These are phyloP conservation scores for Astrothelium subdiscretum DNA, from an alignment of 495 filamentous ascomycete species.

Conservation along the genomic window DNA sequence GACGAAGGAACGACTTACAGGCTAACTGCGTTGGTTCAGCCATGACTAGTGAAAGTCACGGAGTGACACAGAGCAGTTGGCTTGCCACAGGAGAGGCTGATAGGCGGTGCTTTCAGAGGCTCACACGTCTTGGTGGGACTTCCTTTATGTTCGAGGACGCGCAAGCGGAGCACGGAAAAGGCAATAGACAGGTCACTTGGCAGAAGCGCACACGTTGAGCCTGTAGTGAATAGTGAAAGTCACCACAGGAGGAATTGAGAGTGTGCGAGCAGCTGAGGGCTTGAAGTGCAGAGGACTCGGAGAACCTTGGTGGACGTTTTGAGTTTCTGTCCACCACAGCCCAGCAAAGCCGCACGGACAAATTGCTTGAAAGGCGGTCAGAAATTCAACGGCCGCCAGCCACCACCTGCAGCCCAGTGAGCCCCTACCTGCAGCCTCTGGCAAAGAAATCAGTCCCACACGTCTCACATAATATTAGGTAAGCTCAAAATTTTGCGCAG, in stretches of 20 bases:
- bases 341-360: not conserved
- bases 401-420: not conserved
- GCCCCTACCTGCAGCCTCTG: not conserved
- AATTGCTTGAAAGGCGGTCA: not conserved
- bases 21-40: slow-evolving; percentile 81
- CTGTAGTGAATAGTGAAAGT: not conserved
- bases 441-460: too few relatives aligned
- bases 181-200: not conserved
- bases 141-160: not conserved
- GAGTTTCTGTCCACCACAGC: not conserved
- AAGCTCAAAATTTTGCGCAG: too few relatives aligned
- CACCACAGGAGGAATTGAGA: not conserved
- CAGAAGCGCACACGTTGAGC: not conserved
- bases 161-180: not conserved
- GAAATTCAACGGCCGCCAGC: not conserved
- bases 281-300: slow-evolving; percentile 1
- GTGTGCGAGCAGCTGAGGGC: not conserved
- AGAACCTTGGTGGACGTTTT: not conserved
- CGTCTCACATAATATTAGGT: not conserved
- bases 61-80: slow-evolving; percentile 14
- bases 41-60: slow-evolving; percentile 85
- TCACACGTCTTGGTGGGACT: not conserved
- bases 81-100: not conserved
- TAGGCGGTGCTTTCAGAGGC: not conserved
- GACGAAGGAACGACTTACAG: slow-evolving; percentile 36